phyloP scores from a whole-genome alignment of 208 protist species.

The Leishmania tarentolae region DNA sequence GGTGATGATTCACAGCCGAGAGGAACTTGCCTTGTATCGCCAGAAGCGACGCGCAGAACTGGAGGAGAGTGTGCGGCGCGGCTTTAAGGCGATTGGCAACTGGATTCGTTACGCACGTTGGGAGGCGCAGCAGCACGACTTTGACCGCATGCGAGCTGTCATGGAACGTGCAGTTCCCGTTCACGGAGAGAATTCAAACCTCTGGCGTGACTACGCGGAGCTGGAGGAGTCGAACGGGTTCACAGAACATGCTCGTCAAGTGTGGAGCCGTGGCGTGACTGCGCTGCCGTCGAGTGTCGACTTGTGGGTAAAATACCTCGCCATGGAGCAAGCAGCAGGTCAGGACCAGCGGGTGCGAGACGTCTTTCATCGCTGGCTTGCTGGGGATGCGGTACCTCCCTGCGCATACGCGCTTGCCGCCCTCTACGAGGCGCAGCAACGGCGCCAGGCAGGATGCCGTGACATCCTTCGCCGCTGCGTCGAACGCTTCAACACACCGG shows the following conservation, averaged over 20 bases:
- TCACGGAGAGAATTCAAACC: conserved; percentile 87
- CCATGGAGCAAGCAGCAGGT: conserved; percentile 97
- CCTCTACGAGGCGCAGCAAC: conserved; percentile 87
- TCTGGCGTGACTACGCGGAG: conserved; percentile 98
- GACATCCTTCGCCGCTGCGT: conserved; percentile 74
- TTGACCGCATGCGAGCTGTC: conserved; percentile 94
- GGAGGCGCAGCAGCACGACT: conserved; percentile 97
- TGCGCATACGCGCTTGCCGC: conserved; percentile 94
- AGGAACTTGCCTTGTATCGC: conserved; percentile 95
- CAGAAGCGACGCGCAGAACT: conserved; percentile 94
- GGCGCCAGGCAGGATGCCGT: conserved; percentile 44
- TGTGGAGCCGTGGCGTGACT: conserved; percentile 96
- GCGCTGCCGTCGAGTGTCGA: conserved; percentile 95
- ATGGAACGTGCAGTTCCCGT: conserved; percentile 94
- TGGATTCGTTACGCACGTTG: conserved; percentile 98
- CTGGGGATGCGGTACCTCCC: conserved; percentile 41
- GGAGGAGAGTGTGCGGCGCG: conserved; percentile 93
- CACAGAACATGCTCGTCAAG: conserved; percentile 97
- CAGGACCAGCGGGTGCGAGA: conserved; percentile 85
- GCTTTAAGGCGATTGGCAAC: conserved; percentile 72
- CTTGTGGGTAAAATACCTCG: conserved; percentile 97
- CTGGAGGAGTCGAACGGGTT: conserved; percentile 97
- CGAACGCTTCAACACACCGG: conserved; percentile 56
- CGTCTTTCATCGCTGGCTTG: conserved; percentile 97
- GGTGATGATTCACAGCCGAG: conserved; percentile 95